Conservation (phyloP, 352 stramenopile species). For the Phytophthora pistaciae region DNA sequence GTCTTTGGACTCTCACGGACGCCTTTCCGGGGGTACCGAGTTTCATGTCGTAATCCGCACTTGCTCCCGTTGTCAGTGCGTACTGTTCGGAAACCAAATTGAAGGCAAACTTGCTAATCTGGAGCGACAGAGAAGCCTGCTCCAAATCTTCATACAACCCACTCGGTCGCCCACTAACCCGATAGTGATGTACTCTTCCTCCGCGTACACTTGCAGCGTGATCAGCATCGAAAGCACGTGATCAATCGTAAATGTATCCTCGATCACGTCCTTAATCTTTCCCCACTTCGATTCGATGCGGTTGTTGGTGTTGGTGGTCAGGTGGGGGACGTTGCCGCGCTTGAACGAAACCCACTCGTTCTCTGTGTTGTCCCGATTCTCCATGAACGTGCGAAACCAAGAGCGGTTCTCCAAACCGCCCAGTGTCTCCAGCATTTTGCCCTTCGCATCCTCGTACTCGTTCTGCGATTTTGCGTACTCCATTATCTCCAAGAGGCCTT, state of each 20-base stretch:
- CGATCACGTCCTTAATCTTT: constrained; percentile 11
- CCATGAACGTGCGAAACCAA: not conserved
- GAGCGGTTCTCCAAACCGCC: not conserved
- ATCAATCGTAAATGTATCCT: constrained; percentile 1
- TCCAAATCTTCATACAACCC: not conserved
- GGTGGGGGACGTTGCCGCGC: constrained; percentile 12
- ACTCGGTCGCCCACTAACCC: not conserved
- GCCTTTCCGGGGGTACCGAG: not conserved
- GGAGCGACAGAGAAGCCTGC: not conserved
- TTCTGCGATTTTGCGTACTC: no score
- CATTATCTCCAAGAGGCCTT: no score
- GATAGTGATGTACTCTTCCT: constrained; percentile 20
- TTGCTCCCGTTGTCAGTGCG: not conserved
- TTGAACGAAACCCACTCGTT: constrained; percentile 12
- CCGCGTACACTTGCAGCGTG: constrained; percentile 6
- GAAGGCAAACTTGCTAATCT: not conserved
- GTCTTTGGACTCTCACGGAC: not conserved
- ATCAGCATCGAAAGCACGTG: constrained; percentile 6
- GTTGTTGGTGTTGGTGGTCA: constrained; percentile 27
- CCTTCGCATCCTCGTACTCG: constrained; percentile 4
- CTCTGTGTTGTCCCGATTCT: constrained; percentile 7
- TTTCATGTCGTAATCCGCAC: constrained; percentile 12
- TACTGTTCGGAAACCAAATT: not conserved
- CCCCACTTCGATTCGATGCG: constrained; percentile 16
- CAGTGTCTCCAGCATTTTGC: not conserved